These are phyloP conservation scores for Suillus sp. DNA, from an alignment of 768 basidiomycete genomes.

Conservation along the genomic window DNA sequence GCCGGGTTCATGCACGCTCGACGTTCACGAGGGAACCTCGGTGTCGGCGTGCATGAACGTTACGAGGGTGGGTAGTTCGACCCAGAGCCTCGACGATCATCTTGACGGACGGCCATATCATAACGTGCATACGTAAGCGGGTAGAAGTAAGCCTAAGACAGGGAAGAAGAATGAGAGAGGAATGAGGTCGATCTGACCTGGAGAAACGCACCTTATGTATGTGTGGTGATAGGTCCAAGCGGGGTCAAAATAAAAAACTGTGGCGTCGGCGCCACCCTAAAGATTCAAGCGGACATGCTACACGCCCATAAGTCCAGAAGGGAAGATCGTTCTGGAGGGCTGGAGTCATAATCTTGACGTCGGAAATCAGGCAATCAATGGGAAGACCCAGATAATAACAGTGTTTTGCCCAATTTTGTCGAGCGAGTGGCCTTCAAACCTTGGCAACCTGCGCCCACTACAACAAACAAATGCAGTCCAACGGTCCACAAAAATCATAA, in stretches of 20 bases:
- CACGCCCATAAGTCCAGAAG: constrained; percentile 6
- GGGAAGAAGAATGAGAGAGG: not conserved
- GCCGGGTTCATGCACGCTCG: constrained; percentile 15
- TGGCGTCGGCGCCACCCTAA: constrained; percentile 11
- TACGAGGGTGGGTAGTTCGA: constrained; percentile 2
- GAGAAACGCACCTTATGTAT: constrained; percentile 12
- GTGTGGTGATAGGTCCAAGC: constrained; percentile 11
- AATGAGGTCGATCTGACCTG: not conserved
- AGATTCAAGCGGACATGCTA: not conserved
- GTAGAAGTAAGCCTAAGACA: not conserved
- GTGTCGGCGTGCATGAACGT: constrained; percentile 16
- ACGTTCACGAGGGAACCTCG: constrained; percentile 11
- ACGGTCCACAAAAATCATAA: not conserved
- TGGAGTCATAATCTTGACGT: not conserved
- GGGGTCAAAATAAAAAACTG: constrained; percentile 16
- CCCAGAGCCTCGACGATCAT: constrained; percentile 7
- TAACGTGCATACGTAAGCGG: not conserved
- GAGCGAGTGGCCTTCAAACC: constrained; percentile 1
- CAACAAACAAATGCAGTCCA: constrained; percentile 1
- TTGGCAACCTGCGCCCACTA: constrained; percentile 12
- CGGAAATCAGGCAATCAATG: constrained; percentile 4
- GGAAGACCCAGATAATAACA: not conserved
- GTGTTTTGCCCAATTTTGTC: constrained; percentile 6
- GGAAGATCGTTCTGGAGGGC: not conserved
- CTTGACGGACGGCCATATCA: constrained; percentile 1